Percentiles rank a stretch among this genome's conserved stretches.
Conservation (phyloP, 179 eudicot species). For the Amaranthus tricolor region DNA sequence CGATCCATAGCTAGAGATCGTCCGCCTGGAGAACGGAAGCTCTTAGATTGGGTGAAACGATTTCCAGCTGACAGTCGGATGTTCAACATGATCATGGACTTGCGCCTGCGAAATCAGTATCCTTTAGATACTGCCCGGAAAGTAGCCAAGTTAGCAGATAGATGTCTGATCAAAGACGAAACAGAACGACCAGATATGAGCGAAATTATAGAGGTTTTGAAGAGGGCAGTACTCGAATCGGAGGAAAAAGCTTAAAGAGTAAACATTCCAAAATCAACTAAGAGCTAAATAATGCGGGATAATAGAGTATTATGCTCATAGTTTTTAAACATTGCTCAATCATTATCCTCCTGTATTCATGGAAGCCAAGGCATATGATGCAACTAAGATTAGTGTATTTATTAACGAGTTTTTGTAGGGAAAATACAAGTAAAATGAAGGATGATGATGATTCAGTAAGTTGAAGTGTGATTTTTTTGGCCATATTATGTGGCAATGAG, state of each 20-base stretch:
- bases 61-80: slow-evolving; percentile 65
- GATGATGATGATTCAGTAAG: too few species aligned
- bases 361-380: too few species aligned
- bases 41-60: slow-evolving; percentile 77
- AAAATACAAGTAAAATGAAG: too few species aligned
- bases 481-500: too few species aligned
- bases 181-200: slow-evolving; percentile 71
- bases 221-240: slow-evolving; percentile 48
- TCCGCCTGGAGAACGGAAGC: slow-evolving; percentile 61
- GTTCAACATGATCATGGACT: slow-evolving; percentile 72
- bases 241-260: slow-evolving; percentile 18
- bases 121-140: slow-evolving; percentile 49
- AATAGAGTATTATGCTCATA: too few species aligned
- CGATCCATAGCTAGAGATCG: slow-evolving; percentile 63
- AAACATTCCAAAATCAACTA: slow-evolving; percentile 14
- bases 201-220: slow-evolving; percentile 55
- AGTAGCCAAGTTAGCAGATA: slow-evolving; percentile 74
- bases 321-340: too few species aligned
- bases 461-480: too few species aligned
- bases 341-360: too few species aligned
- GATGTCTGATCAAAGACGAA: slow-evolving; percentile 59
- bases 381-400: too few species aligned
- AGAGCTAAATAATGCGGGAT: not conserved
- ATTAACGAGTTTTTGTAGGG: too few species aligned
- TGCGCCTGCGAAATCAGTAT: slow-evolving; percentile 54